Conservation (phyloP, 306 rosid species). For the Fragaria ananassa region DNA sequence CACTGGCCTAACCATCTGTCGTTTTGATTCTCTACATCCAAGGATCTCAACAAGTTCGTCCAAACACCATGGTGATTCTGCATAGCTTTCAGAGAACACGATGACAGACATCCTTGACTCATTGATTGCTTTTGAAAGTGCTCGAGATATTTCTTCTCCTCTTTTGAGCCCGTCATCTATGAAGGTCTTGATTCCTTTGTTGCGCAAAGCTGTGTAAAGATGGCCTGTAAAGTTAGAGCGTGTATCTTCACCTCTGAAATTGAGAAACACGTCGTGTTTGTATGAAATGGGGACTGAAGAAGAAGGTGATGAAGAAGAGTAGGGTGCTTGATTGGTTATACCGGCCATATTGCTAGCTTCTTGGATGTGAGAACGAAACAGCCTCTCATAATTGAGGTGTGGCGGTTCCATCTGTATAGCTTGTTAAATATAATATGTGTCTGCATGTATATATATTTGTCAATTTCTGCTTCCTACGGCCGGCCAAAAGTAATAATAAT, state of each 20-base stretch:
- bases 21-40: background rate
- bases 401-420: background rate
- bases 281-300: background rate
- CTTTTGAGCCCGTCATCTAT: background rate
- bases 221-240: background rate
- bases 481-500: background rate
- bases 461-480: background rate
- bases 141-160: background rate
- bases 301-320: background rate
- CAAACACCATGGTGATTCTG: background rate
- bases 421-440: background rate
- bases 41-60: background rate
- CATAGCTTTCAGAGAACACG: slow-evolving; percentile 2
- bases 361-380: background rate
- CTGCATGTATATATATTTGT: background rate
- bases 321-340: background rate
- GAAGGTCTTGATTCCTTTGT: background rate
- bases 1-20: background rate
- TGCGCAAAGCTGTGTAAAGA: background rate
- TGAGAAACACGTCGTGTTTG: background rate
- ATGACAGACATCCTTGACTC: slow-evolving; percentile 2
- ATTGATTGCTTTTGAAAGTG: background rate
- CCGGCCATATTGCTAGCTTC: background rate
- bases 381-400: background rate
- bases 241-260: background rate